These are phyloP conservation scores for Celoporthe dispersa DNA, from an alignment of 2,329 filamentous ascomycete species.

Conservation along the genomic window DNA sequence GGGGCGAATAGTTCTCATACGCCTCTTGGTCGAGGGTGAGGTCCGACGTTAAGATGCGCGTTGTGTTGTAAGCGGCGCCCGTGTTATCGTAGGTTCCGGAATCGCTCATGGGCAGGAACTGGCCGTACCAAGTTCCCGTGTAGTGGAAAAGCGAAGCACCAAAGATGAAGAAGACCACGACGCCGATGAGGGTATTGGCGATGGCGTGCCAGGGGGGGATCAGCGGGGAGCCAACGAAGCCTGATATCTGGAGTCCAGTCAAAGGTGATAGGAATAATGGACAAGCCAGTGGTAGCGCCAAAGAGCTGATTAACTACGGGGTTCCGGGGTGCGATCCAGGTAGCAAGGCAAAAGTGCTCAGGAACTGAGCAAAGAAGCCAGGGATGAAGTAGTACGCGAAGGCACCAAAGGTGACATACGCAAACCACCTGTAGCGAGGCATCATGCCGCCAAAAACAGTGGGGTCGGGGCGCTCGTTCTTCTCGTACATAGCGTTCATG, in stretches of 20 bases:
- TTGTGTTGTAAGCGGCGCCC: constrained; percentile 66
- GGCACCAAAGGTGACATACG: constrained; percentile 57
- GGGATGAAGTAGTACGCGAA: constrained; percentile 73
- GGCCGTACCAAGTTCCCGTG: constrained; percentile 65
- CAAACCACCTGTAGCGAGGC: constrained; percentile 68
- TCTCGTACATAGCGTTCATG: constrained; percentile 75
- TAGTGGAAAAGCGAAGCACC: constrained; percentile 66
- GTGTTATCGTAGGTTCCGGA: constrained; percentile 74
- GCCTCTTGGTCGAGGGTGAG: constrained; percentile 66
- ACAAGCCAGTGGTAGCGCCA: constrained; percentile 69
- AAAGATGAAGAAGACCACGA: constrained; percentile 69
- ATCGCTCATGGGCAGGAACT: constrained; percentile 72
- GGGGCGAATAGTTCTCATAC: constrained; percentile 69
- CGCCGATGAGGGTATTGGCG: constrained; percentile 71
- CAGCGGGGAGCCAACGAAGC: constrained; percentile 69
- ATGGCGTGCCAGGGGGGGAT: constrained; percentile 77
- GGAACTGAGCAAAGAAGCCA: constrained; percentile 69
- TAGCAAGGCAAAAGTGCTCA: constrained; percentile 72
- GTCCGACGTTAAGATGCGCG: constrained; percentile 63
- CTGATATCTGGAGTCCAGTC: constrained; percentile 77
- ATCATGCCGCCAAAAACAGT: constrained; percentile 66
- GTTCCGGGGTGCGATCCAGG: constrained; percentile 73
- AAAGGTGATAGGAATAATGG: constrained; percentile 72
- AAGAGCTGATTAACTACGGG: constrained; percentile 74
- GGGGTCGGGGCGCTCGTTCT: constrained; percentile 52